Base-by-base conservation (phyloP, 495 filamentous ascomycete genomes). In the Neurospora sp. region DNA sequence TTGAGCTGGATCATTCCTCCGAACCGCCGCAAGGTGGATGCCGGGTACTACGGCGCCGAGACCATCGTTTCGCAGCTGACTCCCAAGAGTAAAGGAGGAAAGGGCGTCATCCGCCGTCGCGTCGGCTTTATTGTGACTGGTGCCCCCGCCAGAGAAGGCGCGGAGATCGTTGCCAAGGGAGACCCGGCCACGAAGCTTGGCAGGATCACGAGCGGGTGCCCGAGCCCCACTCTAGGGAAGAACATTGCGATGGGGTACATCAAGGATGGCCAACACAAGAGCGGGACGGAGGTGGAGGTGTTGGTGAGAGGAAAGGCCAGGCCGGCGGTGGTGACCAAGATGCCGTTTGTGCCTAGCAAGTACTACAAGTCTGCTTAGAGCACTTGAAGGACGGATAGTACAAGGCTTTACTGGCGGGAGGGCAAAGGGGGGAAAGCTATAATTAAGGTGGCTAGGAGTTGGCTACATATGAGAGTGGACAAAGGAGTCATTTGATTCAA, bases 241-340 rank as follows among this genome's bases (percentile, higher is more conserved):
- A 98, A 98, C 79, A 94, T 99, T 71, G 94, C 96, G 54, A 99
- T 99, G 96, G 96, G 91, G 0, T 99, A 98, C 80, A 85, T 99
- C 75, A 89, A 90, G 82, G 87, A 90, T 75, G 94, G 93, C 0
- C 80, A 91, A 78, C 92, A 97, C 76, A 97, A 96, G 87, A 85
- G 89, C 69, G 96, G 94, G 7, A 98, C 95, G 0, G 90, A 94
- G 81, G 85, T 98, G 2, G 87, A 87, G 21, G 91, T 97, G 13
- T 74, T 92, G 73, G 92, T 99, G 1, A 86, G 96, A 39, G 96
- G 94, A 10, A 93, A 92, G 86, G 83, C 87, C 76, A 89, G 93
- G 77, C 90, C 90, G 85, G 96, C 93, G 0, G 87, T 85, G 11
- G 92, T 98, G 40, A 87, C 88, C 3, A 95, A 94, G 86, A 97